Evolutionary conservation across 805 yeast genomes (phyloP).

Genomic region (Yarrowia sp.): DNA sequence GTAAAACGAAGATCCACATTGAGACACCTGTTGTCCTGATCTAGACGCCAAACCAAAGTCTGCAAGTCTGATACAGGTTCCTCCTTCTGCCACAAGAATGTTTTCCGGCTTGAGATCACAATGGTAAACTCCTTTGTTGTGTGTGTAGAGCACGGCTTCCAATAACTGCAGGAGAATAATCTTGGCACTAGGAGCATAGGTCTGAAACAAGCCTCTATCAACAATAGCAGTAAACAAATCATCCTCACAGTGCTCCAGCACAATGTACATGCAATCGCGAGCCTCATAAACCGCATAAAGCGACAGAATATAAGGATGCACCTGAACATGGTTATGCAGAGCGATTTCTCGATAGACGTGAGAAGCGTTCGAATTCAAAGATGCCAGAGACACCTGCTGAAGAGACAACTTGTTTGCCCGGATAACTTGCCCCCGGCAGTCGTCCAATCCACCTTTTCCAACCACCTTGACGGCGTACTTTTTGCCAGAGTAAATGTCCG

Average conservation of each 20-base stretch:
- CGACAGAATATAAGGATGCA: slow-evolving; percentile 64
- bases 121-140: slow-evolving; percentile 73
- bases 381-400: slow-evolving; percentile 39
- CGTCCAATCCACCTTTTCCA: slow-evolving; percentile 30
- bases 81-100: slow-evolving; percentile 60
- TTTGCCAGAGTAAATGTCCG: slow-evolving; percentile 47
- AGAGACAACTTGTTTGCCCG: slow-evolving; percentile 32
- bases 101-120: slow-evolving; percentile 94
- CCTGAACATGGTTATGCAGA: slow-evolving; percentile 68
- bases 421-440: not conserved
- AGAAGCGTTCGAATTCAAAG: slow-evolving; percentile 36
- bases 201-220: slow-evolving; percentile 47
- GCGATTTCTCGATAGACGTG: slow-evolving; percentile 54
- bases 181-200: slow-evolving; percentile 49
- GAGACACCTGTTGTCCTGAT: slow-evolving; percentile 45
- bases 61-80: slow-evolving; percentile 55
- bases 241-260: slow-evolving; percentile 80
- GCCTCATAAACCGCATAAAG: slow-evolving; percentile 70
- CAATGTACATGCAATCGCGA: slow-evolving; percentile 52
- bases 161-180: slow-evolving; percentile 66
- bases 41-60: slow-evolving; percentile 87
- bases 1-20: slow-evolving; percentile 79
- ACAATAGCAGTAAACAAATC: slow-evolving; percentile 73
- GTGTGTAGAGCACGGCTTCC: slow-evolving; percentile 77
- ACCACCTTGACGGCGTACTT: slow-evolving; percentile 66